These are phyloP conservation scores for Penicillium antarcticum DNA, from an alignment of 495 filamentous ascomycete species.

Conservation along the genomic window DNA sequence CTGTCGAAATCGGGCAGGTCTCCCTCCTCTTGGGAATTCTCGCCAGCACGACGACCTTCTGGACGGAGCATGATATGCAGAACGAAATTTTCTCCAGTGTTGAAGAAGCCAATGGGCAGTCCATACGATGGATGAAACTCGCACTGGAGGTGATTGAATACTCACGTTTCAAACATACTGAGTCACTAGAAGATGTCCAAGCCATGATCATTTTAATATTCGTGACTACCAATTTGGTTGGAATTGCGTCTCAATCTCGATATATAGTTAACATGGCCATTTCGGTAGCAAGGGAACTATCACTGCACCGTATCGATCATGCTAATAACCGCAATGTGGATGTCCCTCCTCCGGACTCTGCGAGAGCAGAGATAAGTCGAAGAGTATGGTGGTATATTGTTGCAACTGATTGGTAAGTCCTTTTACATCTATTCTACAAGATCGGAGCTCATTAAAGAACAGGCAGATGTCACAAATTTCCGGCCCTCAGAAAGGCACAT, in stretches of 20 bases:
- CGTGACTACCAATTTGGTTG: slow-evolving; percentile 37
- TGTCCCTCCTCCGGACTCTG: slow-evolving; percentile 14
- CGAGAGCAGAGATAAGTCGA: slow-evolving; percentile 38
- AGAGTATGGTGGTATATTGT: slow-evolving; percentile 51
- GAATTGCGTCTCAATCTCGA: slow-evolving; percentile 30
- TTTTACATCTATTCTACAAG: not conserved
- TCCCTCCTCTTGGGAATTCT: slow-evolving; percentile 44
- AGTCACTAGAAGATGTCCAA: slow-evolving; percentile 44
- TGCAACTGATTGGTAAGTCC: slow-evolving; percentile 42
- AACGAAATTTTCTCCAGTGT: slow-evolving; percentile 25
- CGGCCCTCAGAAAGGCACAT: slow-evolving; percentile 36
- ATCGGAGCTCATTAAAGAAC: not conserved
- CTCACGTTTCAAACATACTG: slow-evolving; percentile 17
- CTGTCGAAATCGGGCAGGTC: slow-evolving; percentile 26
- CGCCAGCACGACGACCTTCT: slow-evolving; percentile 40
- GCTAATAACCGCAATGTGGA: slow-evolving; percentile 13
- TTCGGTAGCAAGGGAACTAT: slow-evolving; percentile 34
- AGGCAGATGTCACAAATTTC: slow-evolving; percentile 39
- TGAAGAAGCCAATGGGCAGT: slow-evolving; percentile 27
- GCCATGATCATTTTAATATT: slow-evolving; percentile 38
- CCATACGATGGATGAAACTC: slow-evolving; percentile 32
- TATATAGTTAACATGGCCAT: slow-evolving; percentile 31
- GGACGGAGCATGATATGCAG: slow-evolving; percentile 22
- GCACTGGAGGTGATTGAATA: slow-evolving; percentile 39
- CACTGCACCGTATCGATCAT: slow-evolving; percentile 42